Evolutionary conservation across 176 grass and related monocot species (phyloP), one percentile per base, ranked within the genome.

Genomic region (Thinopyrum elongatum): DNA sequence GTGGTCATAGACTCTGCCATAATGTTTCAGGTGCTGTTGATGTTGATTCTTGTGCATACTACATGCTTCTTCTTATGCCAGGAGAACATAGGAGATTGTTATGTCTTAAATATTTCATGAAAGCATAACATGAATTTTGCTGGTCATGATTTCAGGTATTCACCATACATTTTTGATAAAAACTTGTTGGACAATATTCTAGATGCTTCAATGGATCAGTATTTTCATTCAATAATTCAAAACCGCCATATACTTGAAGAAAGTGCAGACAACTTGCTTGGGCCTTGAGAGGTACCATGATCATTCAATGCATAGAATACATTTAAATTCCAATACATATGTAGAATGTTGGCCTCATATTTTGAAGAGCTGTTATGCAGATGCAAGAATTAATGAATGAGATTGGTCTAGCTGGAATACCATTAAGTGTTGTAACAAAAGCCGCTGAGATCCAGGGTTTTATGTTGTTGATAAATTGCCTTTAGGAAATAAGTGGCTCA

Each of bases 121-220:
- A 84, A 55, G 29, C 28, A 35, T 62, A 29, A 80, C 53, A 53
- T 59, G 14, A 81, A 65, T 69, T 55, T 53, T 9, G 3, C 13
- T 84, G 49, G 22, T 60, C 74, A 33, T 82, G 19, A 80, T 88
- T 85, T 82, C 83, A 98, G 95, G 95, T 98, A 98, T 81, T 90
- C 87, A 79, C 95, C 95, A 82, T 98, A 98, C 28, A 93, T 98
- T 87, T 98, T 98, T 82, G 93, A 98, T 86, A 98, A 98, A 92
- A 94, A 64, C 46, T 79, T 98, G 69, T 58, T 98, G 78, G 96
- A 98, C 76, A 95, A 98, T 85, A 98, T 98, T 81, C 95, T 98
- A 70, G 95, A 98, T 81, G 83, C 93, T 83, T 98, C 91, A 80
- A 86, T 92, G 58, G 96, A 98, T 85, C 96, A 98, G 38, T 91